phyloP scores from a whole-genome alignment of 768 basidiomycete genomes.

The Lyophyllum atratum region DNA sequence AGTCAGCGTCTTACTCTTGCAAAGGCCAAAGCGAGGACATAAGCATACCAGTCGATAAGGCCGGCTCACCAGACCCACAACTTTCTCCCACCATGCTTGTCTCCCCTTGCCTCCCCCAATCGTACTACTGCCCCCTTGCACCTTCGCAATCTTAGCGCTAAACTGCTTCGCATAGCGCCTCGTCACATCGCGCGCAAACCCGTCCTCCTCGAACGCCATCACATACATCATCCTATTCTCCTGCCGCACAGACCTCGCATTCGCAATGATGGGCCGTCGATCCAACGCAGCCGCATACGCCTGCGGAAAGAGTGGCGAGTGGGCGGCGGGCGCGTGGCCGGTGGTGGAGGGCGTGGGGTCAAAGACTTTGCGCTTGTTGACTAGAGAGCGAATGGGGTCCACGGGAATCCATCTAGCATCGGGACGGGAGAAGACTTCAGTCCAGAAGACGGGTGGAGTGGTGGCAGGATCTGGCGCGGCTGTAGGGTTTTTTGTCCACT shows the following conservation, averaged over 20 bases:
- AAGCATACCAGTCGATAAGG: constrained; percentile 81
- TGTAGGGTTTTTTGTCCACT: constrained; percentile 10
- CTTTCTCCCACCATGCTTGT: constrained; percentile 83
- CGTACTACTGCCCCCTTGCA: constrained; percentile 59
- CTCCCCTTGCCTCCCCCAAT: constrained; percentile 54
- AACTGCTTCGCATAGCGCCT: constrained; percentile 84
- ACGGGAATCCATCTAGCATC: constrained; percentile 92
- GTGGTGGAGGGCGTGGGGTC: constrained; percentile 57
- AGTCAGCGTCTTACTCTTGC: neutral
- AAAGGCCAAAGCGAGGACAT: neutral
- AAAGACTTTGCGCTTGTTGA: constrained; percentile 80
- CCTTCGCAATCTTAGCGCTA: constrained; percentile 76
- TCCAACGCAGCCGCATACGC: constrained; percentile 19
- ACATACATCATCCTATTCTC: constrained; percentile 95
- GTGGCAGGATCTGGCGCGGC: constrained; percentile 52
- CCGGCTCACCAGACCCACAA: constrained; percentile 62
- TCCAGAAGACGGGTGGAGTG: constrained; percentile 92
- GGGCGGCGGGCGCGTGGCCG: constrained; percentile 10
- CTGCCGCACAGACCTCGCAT: constrained; percentile 9
- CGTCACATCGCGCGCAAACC: constrained; percentile 89
- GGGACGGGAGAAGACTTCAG: constrained; percentile 92
- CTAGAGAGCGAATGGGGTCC: constrained; percentile 80
- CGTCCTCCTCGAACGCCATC: constrained; percentile 92
- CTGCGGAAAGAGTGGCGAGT: constrained; percentile 20
- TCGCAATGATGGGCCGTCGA: constrained; percentile 27